These are phyloP conservation scores for Oryza brachyantha DNA, from an alignment of 176 grass and related monocot genomes.

Conservation along the genomic window DNA sequence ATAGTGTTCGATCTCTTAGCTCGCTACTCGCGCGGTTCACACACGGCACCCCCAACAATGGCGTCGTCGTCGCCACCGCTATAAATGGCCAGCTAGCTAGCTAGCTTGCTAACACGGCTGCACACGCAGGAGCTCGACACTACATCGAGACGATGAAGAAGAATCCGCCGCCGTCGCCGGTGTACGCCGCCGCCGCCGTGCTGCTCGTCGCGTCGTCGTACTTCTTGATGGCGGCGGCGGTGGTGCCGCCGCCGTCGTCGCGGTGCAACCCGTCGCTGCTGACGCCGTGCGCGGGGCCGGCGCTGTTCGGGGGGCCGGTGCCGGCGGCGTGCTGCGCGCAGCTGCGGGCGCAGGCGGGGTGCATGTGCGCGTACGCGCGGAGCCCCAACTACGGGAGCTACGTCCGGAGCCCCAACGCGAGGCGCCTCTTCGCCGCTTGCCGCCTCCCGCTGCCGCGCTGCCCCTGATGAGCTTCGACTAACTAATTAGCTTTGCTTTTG, in stretches of 20 bases:
- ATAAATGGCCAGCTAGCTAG: neutral
- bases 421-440: conserved; percentile 19
- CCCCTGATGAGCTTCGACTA: neutral
- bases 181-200: no score
- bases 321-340: conserved; percentile 19
- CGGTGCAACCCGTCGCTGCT: conserved; percentile 31
- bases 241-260: neutral
- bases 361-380: conserved; percentile 38
- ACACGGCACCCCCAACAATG: no score
- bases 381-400: conserved; percentile 38
- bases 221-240: no score
- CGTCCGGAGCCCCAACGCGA: conserved; percentile 35
- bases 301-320: neutral
- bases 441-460: conserved; percentile 20
- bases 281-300: conserved; percentile 33
- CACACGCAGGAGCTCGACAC: fast-evolving
- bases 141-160: neutral
- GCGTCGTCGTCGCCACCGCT: neutral
- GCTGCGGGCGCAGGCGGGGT: conserved; percentile 27
- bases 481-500: neutral
- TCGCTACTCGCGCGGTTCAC: neutral
- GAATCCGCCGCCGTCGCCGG: neutral
- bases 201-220: no score
- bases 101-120: neutral
- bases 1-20: neutral